These are phyloP conservation scores for Diaporthe helianthi DNA, from an alignment of 2,329 filamentous ascomycete species.

Conservation along the genomic window DNA sequence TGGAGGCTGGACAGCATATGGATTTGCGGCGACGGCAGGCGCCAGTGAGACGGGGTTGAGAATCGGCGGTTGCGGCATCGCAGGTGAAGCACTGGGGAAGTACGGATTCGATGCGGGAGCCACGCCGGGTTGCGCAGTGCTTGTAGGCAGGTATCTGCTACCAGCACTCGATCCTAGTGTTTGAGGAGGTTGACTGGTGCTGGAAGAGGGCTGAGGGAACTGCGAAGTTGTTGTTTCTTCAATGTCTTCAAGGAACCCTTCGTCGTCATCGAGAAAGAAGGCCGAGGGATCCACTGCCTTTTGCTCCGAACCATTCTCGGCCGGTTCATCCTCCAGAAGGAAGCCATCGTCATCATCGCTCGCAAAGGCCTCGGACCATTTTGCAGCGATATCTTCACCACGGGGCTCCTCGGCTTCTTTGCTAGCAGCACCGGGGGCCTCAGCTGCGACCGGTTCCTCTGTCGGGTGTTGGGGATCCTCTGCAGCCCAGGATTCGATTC, in stretches of 20 bases:
- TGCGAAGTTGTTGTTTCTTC: slow-evolving; percentile 48
- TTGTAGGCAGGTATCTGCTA: slow-evolving; percentile 45
- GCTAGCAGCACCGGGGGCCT: slow-evolving; percentile 36
- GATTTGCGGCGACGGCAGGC: slow-evolving; percentile 30
- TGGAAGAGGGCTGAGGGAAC: slow-evolving; percentile 39
- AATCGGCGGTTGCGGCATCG: slow-evolving; percentile 35
- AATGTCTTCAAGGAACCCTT: slow-evolving; percentile 81
- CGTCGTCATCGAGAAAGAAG: slow-evolving; percentile 83
- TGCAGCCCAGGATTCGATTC: slow-evolving; percentile 5
- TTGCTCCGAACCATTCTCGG: slow-evolving; percentile 41
- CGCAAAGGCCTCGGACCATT: slow-evolving; percentile 83
- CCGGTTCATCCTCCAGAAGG: slow-evolving; percentile 62
- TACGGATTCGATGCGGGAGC: slow-evolving; percentile 40
- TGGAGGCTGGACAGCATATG: slow-evolving; percentile 37
- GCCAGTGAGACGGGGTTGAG: slow-evolving; percentile 34
- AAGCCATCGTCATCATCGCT: slow-evolving; percentile 74
- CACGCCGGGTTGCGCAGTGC: slow-evolving; percentile 38
- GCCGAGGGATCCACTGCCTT: slow-evolving; percentile 66
- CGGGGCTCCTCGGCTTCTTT: slow-evolving; percentile 38
- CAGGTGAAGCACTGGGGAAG: slow-evolving; percentile 34
- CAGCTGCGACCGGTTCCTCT: slow-evolving; percentile 37
- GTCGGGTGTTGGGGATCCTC: slow-evolving; percentile 32
- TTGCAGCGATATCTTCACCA: slow-evolving; percentile 74
- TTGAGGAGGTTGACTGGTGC: slow-evolving; percentile 37
- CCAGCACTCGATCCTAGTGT: slow-evolving; percentile 40